These are phyloP conservation scores for Aureobasidium musti DNA, from an alignment of 2,329 filamentous ascomycete genomes.

Conservation along the genomic window DNA sequence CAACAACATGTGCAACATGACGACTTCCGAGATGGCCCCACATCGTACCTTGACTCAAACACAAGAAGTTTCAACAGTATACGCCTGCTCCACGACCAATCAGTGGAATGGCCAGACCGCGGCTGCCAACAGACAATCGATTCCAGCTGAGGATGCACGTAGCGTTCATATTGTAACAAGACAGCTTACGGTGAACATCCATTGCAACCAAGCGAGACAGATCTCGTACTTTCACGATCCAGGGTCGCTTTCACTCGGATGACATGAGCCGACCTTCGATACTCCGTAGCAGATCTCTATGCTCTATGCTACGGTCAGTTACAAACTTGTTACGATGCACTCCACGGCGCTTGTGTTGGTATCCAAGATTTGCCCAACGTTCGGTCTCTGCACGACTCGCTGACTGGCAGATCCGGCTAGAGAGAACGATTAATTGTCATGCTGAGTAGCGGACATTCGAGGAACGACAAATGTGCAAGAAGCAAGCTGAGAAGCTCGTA, in stretches of 20 bases:
- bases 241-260: background rate
- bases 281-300: background rate
- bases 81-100: background rate
- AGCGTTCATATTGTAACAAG: too few species aligned
- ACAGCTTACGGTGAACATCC: too few species aligned
- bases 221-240: background rate
- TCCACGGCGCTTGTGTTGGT: background rate
- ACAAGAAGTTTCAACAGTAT: background rate
- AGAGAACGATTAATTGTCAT: slow-evolving; percentile 1
- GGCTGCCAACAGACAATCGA: too few species aligned
- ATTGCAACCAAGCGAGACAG: too few species aligned
- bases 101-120: background rate
- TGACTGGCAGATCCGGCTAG: background rate
- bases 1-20: background rate
- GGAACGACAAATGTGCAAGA: background rate
- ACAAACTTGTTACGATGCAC: background rate
- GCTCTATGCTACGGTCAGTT: background rate
- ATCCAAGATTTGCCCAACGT: background rate
- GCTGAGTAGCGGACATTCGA: background rate
- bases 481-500: background rate
- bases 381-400: slow-evolving; percentile 1
- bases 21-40: background rate
- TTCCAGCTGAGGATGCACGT: too few species aligned
- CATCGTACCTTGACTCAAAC: background rate
- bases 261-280: background rate